Evolutionary conservation across 108 stramenopile genomes (phyloP), one percentile per base, ranked within the genome.

Genomic region (Tribonema minus): DNA sequence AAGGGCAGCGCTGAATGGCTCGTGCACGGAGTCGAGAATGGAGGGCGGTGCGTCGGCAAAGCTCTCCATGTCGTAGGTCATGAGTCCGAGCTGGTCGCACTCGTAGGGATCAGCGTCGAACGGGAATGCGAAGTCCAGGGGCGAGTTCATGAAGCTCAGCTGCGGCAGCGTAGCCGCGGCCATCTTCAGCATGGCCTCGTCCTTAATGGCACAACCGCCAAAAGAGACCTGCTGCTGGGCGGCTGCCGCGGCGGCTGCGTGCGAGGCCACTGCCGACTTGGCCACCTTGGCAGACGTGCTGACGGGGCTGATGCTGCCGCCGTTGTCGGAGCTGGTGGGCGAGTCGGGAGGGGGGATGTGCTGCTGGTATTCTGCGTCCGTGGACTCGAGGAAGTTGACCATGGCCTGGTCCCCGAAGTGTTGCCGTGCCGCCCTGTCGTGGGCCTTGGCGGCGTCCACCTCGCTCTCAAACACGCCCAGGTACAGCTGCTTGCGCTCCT

Each of bases 401-500:
- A 71, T 68, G 26, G 79, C 79, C 37, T 61, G 69, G 20, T 63
- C 79, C 35, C 68, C 79, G 70, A 80, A 80, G 79, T 80, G 79
- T 31, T 68, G 68, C 25, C 77, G 77, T 30, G 79, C 79, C 3
- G 79, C 79, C 38, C 79, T 68, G 69, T 80, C 79, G 70, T 80
- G 70, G 6, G 79, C 79, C 70, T 80, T 80, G 38, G 79, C 79
- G n/a, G 79, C 79, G 33, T 80, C 70, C 26, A 80, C 70, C 33
- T 80, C 79, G 31, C 68, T 70, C 62, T 80, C 79, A 60, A 70
- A 80, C 34, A 80, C 79, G 6, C 79, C 79, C 3, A 80, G 79
- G 26, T 80, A 80, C 2, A 71, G 79, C 79, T 80, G 79, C 40
- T 80, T 80, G 40, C 79, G 79, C 33, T 80, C 79, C 35, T 71